Evolutionary conservation across 2,329 filamentous ascomycete species (phyloP), one percentile per base, ranked within the genome.

Genomic region (Teratosphaeria epicoccoides): DNA sequence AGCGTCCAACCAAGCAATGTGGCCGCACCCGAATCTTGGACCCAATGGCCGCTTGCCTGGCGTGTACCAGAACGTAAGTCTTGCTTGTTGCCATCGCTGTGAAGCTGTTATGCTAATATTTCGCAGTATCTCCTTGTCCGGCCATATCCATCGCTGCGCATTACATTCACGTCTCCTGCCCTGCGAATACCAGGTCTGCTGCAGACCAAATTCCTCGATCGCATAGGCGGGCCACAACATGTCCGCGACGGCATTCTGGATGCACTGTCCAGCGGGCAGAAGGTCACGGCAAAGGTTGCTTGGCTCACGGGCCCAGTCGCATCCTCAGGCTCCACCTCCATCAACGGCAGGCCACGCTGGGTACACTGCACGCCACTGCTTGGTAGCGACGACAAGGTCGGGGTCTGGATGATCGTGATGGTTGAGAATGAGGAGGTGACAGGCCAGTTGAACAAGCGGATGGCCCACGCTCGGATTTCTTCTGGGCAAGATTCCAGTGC

Each of bases 111-210:
- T 24, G n/a, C 7, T 48, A 20, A 40, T 24, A 24, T 22, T 9
- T 40, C 23, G 47, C 53, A 83, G 59, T 84, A 83, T 59, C 72
- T 84, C n/a, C 75, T 84, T 17, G 76, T 84, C 4, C 73, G 83
- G 3, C 84, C 84, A 0, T 80, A 80, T 56, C 83, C 84, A 1
- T 82, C 75, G 29, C 71, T 87, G 0, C 76, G 79, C 1, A 81
- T 87, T 49, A 75, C 86, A 1, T 87, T 87, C 63, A 83, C 83
- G 2, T 84, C 81, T 1, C 83, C 83, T 0, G 78, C 80, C 1
- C 75, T 87, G 24, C 78, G 83, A 2, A 77, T 85, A 0, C 83
- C 83, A 0, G 83, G 83, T 0, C 83, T 86, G 47, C 70, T 87
- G 0, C 72, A 74, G 55, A 70, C 68, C 10, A 68, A 69, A 48